These are phyloP conservation scores for Canna indica DNA, from an alignment of 176 grass and related monocot genomes.

Conservation along the genomic window DNA sequence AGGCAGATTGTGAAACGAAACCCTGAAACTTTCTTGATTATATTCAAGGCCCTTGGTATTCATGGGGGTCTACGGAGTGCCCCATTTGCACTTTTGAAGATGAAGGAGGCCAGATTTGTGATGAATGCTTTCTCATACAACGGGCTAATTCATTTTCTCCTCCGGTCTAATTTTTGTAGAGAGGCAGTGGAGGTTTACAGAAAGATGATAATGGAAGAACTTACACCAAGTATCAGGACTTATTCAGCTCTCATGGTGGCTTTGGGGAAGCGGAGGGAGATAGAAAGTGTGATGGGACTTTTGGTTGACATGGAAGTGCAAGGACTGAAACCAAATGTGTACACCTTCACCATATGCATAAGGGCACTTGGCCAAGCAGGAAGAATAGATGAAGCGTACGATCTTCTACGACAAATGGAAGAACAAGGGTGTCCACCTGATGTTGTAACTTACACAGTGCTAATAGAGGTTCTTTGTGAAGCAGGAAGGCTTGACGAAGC, in stretches of 20 bases:
- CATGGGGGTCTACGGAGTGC: conserved; percentile 53
- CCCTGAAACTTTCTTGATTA: conserved; percentile 42
- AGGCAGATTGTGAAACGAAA: conserved; percentile 60
- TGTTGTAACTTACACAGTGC: conserved; percentile 66
- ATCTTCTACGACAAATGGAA: conserved; percentile 53
- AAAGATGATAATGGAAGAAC: conserved; percentile 36
- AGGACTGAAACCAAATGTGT: conserved; percentile 73
- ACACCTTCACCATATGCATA: conserved; percentile 91
- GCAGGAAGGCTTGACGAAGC: conserved; percentile 45
- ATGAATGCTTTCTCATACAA: conserved; percentile 73
- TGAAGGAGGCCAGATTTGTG: conserved; percentile 50
- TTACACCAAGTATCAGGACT: conserved; percentile 49
- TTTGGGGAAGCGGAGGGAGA: conserved; percentile 65
- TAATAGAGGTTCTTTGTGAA: conserved; percentile 72
- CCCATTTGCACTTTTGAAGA: conserved; percentile 41
- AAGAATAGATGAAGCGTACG: conserved; percentile 44
- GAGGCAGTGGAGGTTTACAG: conserved; percentile 64
- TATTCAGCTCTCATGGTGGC: conserved; percentile 78
- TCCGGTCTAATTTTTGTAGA: conserved; percentile 47
- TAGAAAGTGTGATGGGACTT: conserved; percentile 43
- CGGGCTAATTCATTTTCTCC: conserved; percentile 71
- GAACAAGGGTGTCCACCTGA: conserved; percentile 61
- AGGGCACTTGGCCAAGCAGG: conserved; percentile 60
- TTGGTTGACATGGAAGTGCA: conserved; percentile 59
- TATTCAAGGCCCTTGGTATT: conserved; percentile 53